Evolutionary conservation across 768 basidiomycete species (phyloP).

Genomic region (Calvatia gigantea): DNA sequence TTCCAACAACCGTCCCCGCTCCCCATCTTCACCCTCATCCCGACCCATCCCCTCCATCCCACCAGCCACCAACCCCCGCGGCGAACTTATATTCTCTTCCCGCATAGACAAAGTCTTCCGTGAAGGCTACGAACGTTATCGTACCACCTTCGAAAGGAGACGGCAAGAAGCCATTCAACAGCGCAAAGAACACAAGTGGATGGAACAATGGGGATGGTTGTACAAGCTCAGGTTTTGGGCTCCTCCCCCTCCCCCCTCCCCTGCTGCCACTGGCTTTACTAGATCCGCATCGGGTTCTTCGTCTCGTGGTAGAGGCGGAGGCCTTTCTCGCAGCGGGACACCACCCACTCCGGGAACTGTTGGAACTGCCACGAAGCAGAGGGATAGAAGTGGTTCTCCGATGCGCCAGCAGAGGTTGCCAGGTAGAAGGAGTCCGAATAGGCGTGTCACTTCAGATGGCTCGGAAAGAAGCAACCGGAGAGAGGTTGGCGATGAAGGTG

Average conservation of each 20-base stretch:
- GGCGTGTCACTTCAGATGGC: conserved; percentile 7
- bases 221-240: conserved; percentile 22
- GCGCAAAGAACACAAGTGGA: conserved; percentile 18
- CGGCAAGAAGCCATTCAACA: conserved; percentile 59
- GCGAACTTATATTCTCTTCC: conserved; percentile 94
- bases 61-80: conserved; percentile 84
- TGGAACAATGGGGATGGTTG: conserved; percentile 29
- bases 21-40: conserved; percentile 41
- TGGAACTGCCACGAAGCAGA: conserved; percentile 27
- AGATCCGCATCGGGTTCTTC: conserved; percentile 24
- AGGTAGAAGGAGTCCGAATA: conserved; percentile 6
- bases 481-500: conserved; percentile 10
- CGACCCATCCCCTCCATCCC: conserved; percentile 79
- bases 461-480: conserved; percentile 3
- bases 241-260: conserved; percentile 1
- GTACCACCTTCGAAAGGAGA: conserved; percentile 79
- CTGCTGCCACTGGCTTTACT: conserved; percentile 14
- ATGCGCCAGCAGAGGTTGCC: conserved; percentile 12
- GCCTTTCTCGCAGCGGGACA: conserved; percentile 31
- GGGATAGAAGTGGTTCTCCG: conserved; percentile 24
- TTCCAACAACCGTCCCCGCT: conserved; percentile 30
- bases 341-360: conserved; percentile 23
- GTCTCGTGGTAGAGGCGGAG: conserved; percentile 21
- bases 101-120: conserved; percentile 79
- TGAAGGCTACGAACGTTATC: conserved; percentile 91